A percentile compares a stretch with the other conserved stretches of the same genome.
Evolutionary conservation across 345 rosid genomes (phyloP).

Genomic region (Corchorus capsularis): DNA sequence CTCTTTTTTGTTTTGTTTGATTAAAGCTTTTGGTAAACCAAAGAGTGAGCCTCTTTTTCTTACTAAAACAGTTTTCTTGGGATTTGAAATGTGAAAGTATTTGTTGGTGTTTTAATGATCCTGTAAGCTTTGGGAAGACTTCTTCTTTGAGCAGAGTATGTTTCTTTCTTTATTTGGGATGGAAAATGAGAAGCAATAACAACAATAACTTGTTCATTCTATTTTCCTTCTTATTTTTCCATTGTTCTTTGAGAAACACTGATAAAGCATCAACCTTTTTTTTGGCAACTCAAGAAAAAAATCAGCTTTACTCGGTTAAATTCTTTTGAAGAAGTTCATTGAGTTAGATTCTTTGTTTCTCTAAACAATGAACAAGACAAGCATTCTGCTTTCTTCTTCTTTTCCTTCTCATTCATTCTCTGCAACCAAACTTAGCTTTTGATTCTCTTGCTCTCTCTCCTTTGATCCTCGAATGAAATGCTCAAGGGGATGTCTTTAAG

Average conservation of each 20-base stretch:
- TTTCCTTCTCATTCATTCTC: not conserved
- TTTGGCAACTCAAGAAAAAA: not conserved
- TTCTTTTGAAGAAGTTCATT: not conserved
- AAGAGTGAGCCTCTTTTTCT: slow-evolving; percentile 1
- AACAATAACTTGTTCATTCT: not conserved
- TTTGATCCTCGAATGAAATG: not conserved
- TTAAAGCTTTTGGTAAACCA: not conserved
- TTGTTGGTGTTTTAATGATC: not conserved
- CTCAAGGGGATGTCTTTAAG: not conserved
- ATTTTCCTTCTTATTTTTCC: not conserved
- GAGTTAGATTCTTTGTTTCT: not conserved
- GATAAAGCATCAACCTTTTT: not conserved
- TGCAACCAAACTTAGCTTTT: slow-evolving; percentile 9
- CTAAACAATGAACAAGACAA: not conserved
- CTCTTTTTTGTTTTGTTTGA: not conserved
- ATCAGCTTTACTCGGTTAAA: slow-evolving; percentile 1
- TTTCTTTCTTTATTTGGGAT: not conserved
- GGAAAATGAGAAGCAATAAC: not conserved
- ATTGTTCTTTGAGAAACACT: not conserved
- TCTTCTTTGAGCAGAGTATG: not conserved
- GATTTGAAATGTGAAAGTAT: slow-evolving; percentile 12
- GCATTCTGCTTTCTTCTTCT: not conserved
- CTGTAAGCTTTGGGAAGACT: not conserved
- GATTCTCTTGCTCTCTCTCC: not conserved
- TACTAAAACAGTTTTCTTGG: not conserved